Percentiles rank a stretch among this genome's conserved stretches.
These are phyloP conservation scores for Rubus idaeus DNA, from an alignment of 306 rosid genomes.

Conservation along the genomic window DNA sequence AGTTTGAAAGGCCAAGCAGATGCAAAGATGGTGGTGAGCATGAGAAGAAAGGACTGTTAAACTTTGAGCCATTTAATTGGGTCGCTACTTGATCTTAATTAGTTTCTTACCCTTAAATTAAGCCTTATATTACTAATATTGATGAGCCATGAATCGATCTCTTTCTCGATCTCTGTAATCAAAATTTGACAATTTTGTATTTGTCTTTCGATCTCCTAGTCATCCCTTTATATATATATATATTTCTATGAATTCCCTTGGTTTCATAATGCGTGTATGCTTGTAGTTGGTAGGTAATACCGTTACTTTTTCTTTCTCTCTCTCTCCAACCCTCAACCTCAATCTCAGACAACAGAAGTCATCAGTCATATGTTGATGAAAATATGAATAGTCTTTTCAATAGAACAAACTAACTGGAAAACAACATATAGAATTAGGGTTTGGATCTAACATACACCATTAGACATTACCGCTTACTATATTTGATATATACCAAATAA, in stretches of 20 bases:
- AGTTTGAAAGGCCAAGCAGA: slow-evolving; percentile 44
- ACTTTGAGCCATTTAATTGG: slow-evolving; percentile 46
- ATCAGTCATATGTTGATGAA: neutral
- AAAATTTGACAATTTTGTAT: slow-evolving; percentile 9
- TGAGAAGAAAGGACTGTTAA: slow-evolving; percentile 44
- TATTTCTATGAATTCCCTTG: slow-evolving; percentile 17
- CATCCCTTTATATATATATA: slow-evolving; percentile 1
- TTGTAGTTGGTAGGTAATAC: slow-evolving; percentile 49
- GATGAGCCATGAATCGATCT: neutral
- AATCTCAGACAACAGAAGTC: neutral
- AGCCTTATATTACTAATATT: neutral
- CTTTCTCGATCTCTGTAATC: slow-evolving; percentile 1
- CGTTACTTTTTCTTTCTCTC: slow-evolving; percentile 35
- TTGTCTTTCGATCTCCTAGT: slow-evolving; percentile 26
- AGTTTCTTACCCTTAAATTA: neutral
- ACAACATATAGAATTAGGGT: neutral
- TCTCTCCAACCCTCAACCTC: neutral
- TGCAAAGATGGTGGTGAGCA: slow-evolving; percentile 59
- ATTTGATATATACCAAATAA: neutral
- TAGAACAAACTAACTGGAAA: neutral
- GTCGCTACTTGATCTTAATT: slow-evolving; percentile 47
- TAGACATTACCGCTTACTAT: no score
- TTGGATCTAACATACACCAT: neutral
- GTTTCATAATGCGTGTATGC: slow-evolving; percentile 28
- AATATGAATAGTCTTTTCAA: neutral